A percentile compares a stretch with the other conserved stretches of the same genome.
phyloP scores from a whole-genome alignment of 768 basidiomycete genomes.

The Terana coerulea region DNA sequence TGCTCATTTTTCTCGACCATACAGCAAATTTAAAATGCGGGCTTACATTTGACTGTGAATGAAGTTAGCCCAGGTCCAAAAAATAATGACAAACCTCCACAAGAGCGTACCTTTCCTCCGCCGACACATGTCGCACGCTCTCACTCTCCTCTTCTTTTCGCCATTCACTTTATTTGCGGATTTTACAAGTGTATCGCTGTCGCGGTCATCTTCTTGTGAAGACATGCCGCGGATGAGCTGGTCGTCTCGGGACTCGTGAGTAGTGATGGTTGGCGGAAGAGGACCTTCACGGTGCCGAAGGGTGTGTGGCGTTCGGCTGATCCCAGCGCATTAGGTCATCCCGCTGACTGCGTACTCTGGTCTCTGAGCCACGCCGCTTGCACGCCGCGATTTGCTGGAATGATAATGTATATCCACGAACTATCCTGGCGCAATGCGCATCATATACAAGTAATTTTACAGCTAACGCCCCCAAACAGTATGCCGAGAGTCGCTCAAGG shows the following conservation, averaged over 20 bases:
- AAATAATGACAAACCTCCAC: not conserved
- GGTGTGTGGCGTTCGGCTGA: too few species aligned
- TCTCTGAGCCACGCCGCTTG: too few species aligned
- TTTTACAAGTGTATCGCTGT: not conserved
- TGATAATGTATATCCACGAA: too few species aligned
- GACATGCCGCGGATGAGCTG: too few species aligned
- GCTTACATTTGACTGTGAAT: constrained; percentile 13
- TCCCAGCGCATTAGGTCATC: too few species aligned
- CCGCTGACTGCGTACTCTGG: too few species aligned
- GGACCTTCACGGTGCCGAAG: too few species aligned
- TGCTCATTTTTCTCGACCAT: not conserved
- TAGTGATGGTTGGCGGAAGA: too few species aligned
- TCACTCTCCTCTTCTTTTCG: constrained; percentile 4
- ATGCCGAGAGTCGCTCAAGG: constrained; percentile 30
- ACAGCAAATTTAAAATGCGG: not conserved
- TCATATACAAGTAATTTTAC: not conserved
- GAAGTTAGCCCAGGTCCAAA: not conserved
- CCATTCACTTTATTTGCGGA: not conserved
- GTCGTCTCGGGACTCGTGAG: too few species aligned
- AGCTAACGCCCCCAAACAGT: not conserved
- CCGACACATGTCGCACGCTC: constrained; percentile 16
- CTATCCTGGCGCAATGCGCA: too few species aligned
- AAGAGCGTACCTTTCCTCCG: constrained; percentile 13
- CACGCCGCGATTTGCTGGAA: too few species aligned
- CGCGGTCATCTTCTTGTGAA: constrained; percentile 5